Evolutionary conservation across 2,329 filamentous ascomycete species (phyloP).

Genomic region (Cladosporium sp.): DNA sequence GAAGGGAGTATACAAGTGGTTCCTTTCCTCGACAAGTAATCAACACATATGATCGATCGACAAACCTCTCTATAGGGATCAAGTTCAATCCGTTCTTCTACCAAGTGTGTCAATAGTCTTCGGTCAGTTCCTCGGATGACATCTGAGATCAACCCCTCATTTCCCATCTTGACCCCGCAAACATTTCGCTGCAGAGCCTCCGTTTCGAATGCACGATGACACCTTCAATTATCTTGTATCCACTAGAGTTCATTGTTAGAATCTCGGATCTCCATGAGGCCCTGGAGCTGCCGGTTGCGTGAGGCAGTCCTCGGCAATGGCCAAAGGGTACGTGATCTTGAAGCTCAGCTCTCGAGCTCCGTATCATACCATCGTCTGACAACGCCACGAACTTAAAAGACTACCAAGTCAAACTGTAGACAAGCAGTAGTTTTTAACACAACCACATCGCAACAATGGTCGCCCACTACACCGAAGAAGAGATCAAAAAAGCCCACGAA

Average conservation of each 20-base stretch:
- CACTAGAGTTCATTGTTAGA: not conserved
- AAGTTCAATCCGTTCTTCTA: not conserved
- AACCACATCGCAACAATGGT: slow-evolving; percentile 22
- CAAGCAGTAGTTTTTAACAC: not conserved
- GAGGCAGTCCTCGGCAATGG: not conserved
- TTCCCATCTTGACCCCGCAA: slow-evolving; percentile 8
- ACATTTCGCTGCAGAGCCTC: not conserved
- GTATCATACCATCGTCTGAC: not conserved
- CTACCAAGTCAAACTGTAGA: not conserved
- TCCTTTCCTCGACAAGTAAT: not conserved
- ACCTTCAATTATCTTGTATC: not conserved
- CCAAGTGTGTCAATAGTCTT: not conserved
- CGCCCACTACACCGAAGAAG: slow-evolving; percentile 29
- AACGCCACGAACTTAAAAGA: not conserved
- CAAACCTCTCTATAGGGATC: not conserved
- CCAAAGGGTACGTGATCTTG: not conserved
- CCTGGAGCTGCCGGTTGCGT: not conserved
- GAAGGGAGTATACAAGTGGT: not conserved
- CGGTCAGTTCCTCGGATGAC: too few relatives aligned
- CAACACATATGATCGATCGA: not conserved
- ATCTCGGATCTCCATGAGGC: not conserved
- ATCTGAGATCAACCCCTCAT: slow-evolving; percentile 13
- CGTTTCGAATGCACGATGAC: not conserved
- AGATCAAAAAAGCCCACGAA: slow-evolving; percentile 47
- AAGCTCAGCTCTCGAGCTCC: not conserved